Evolutionary conservation across 441 rosid genomes (phyloP).

Genomic region (Daphne laureola): DNA sequence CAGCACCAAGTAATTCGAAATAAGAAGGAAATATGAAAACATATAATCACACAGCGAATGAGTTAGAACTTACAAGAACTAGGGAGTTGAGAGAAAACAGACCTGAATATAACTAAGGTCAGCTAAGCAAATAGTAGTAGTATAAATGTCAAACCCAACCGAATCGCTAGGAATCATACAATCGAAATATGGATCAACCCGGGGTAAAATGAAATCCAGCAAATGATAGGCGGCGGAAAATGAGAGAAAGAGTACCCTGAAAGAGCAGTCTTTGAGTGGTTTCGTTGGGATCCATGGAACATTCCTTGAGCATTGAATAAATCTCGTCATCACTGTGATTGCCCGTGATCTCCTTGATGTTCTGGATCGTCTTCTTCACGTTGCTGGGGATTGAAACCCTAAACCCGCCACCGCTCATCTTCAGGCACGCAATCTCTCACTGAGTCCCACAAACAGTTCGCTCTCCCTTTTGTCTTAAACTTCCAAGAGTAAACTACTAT

Average conservation of each 20-base stretch:
- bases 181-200: slow-evolving; percentile 12
- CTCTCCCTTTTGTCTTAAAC: slow-evolving; percentile 5
- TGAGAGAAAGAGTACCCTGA: slow-evolving; percentile 38
- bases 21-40: no score
- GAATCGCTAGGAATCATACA: slow-evolving; percentile 20
- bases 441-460: background rate
- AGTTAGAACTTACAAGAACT: no score
- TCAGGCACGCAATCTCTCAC: slow-evolving; percentile 22
- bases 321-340: slow-evolving; percentile 87
- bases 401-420: slow-evolving; percentile 71
- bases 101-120: slow-evolving; percentile 18
- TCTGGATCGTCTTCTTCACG: slow-evolving; percentile 59
- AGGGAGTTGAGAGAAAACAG: slow-evolving; percentile 9
- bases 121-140: slow-evolving; percentile 20
- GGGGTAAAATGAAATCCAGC: slow-evolving; percentile 1
- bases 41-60: no score
- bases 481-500: background rate
- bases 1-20: no score
- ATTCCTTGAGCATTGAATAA: slow-evolving; percentile 83
- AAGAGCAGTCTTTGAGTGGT: slow-evolving; percentile 61
- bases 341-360: slow-evolving; percentile 70
- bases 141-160: slow-evolving; percentile 11
- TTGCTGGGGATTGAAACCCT: slow-evolving; percentile 63
- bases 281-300: slow-evolving; percentile 94
- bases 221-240: slow-evolving; percentile 5